Evolutionary conservation across 306 rosid species (phyloP).

Genomic region (Glycyrrhiza uralensis): DNA sequence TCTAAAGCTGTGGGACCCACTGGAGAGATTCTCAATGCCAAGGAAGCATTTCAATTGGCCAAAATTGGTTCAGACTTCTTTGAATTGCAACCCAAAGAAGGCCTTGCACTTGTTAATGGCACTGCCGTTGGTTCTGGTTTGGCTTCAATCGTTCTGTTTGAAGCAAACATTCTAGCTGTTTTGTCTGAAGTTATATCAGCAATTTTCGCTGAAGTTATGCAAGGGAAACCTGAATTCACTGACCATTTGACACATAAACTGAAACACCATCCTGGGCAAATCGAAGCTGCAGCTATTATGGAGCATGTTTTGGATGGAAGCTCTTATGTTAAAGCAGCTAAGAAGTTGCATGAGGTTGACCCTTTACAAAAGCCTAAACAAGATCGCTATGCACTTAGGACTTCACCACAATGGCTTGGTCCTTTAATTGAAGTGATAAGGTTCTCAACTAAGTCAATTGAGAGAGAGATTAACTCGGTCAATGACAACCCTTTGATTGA

Average conservation of each 20-base stretch:
- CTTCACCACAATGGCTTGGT: constrained; percentile 97
- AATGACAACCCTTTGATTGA: constrained; percentile 92
- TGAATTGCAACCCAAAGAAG: constrained; percentile 90
- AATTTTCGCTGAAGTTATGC: constrained; percentile 79
- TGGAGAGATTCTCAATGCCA: constrained; percentile 53
- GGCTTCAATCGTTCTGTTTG: constrained; percentile 83
- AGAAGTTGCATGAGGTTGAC: constrained; percentile 68
- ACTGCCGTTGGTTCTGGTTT: constrained; percentile 93
- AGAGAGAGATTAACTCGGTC: constrained; percentile 85
- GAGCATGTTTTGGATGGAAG: constrained; percentile 91
- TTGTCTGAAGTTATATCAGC: constrained; percentile 77
- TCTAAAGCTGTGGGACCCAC: constrained; percentile 69
- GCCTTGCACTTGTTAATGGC: constrained; percentile 87
- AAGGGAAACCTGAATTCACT: constrained; percentile 87
- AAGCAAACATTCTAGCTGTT: constrained; percentile 62
- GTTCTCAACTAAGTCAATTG: constrained; percentile 79
- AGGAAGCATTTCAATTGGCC: constrained; percentile 59
- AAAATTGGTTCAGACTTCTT: constrained; percentile 60
- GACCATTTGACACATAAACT: constrained; percentile 86
- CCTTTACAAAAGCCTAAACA: constrained; percentile 90
- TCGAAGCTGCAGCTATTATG: constrained; percentile 96
- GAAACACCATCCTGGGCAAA: constrained; percentile 95
- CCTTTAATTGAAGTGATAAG: constrained; percentile 84
- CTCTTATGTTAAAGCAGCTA: constrained; percentile 62
- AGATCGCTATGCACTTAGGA: constrained; percentile 80